phyloP scores from a whole-genome alignment of 2,329 filamentous ascomycete species.

The Epichloe gansuensis region DNA sequence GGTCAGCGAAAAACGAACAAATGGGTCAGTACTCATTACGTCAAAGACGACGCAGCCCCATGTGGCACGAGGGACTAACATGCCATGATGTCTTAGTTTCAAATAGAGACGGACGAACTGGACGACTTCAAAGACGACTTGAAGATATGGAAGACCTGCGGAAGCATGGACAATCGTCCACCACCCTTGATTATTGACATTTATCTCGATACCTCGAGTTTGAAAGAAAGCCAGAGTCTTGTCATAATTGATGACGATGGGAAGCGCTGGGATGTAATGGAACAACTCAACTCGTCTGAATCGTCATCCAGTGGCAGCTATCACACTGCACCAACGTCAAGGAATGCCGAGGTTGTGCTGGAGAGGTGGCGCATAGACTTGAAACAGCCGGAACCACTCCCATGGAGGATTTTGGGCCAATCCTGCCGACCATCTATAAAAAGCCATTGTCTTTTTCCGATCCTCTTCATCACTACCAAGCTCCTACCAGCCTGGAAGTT shows the following conservation, averaged over 20 bases:
- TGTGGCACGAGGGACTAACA: background rate
- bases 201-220: conserved; percentile 66
- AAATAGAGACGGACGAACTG: conserved; percentile 86
- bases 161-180: conserved; percentile 64
- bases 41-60: background rate
- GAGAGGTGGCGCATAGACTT: conserved; percentile 87
- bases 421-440: conserved; percentile 85
- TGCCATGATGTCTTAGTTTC: conserved; percentile 52
- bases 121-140: conserved; percentile 77
- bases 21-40: conserved; percentile 53
- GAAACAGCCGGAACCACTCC: conserved; percentile 34
- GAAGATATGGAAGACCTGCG: conserved; percentile 67
- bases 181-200: conserved; percentile 82
- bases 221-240: conserved; percentile 75
- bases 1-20: conserved; percentile 57
- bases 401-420: conserved; percentile 46
- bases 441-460: conserved; percentile 87
- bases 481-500: conserved; percentile 82
- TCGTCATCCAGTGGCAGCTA: conserved; percentile 35
- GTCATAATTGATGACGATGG: conserved; percentile 81
- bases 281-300: conserved; percentile 59
- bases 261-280: conserved; percentile 84
- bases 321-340: conserved; percentile 27
- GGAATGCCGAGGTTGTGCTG: conserved; percentile 63
- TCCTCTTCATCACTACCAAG: conserved; percentile 75